Evolutionary conservation across 768 basidiomycete species (phyloP).

Genomic region (Phaffia australis): DNA sequence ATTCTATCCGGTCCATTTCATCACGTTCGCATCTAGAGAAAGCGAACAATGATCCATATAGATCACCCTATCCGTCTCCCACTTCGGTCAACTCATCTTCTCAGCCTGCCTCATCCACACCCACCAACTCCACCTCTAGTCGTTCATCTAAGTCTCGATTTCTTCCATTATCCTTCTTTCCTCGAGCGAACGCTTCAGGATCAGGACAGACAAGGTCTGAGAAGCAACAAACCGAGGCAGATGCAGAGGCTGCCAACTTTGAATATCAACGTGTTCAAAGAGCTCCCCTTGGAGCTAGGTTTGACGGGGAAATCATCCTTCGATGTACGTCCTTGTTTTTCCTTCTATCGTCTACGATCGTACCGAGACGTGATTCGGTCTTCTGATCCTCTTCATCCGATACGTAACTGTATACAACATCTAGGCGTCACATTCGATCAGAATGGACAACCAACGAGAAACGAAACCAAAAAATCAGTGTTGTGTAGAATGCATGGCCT

Average conservation of each 20-base stretch:
- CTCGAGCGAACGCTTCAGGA: not conserved
- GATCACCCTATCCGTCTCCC: not conserved
- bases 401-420: not conserved
- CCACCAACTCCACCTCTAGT: not conserved
- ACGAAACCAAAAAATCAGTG: slow-evolving; percentile 73
- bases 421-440: slow-evolving; percentile 22
- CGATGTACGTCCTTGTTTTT: slow-evolving; percentile 1
- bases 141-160: too few relatives aligned
- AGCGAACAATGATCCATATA: too few relatives aligned
- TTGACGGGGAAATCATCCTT: slow-evolving; percentile 14
- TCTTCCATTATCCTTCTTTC: not conserved
- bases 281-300: not conserved
- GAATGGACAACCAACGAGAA: slow-evolving; percentile 3
- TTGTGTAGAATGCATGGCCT: slow-evolving; percentile 75
- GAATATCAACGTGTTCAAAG: slow-evolving; percentile 12
- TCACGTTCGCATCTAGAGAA: too few relatives aligned
- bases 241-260: slow-evolving; percentile 11
- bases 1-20: too few relatives aligned
- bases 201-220: not conserved
- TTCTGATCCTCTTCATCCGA: not conserved
- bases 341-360: not conserved
- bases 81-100: not conserved
- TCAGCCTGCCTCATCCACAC: not conserved
- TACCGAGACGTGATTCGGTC: not conserved
- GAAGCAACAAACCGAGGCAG: not conserved